These are phyloP conservation scores for Colletotrichum navitas DNA, from an alignment of 2,329 filamentous ascomycete genomes.

Conservation along the genomic window DNA sequence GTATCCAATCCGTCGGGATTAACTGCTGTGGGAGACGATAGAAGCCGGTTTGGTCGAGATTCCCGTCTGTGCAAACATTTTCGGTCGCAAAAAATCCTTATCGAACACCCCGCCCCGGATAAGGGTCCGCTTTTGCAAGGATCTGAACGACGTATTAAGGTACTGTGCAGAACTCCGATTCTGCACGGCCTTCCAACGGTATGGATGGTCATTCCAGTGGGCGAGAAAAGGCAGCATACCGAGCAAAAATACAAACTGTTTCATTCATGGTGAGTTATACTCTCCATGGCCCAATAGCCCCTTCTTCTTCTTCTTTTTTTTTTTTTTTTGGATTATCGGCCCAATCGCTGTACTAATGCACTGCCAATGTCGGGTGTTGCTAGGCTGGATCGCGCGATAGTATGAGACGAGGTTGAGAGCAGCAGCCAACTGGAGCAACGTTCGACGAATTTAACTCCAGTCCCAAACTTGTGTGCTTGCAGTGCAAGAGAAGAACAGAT, in stretches of 20 bases:
- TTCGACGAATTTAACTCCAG: too few relatives aligned
- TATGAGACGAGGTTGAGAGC: too few relatives aligned
- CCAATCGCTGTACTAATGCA: too few relatives aligned
- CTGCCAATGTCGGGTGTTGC: too few relatives aligned
- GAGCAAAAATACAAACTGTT: neutral
- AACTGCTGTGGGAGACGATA: constrained; percentile 38
- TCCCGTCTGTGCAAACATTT: constrained; percentile 38
- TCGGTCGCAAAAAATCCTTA: constrained; percentile 43
- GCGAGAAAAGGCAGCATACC: neutral
- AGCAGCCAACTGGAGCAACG: too few relatives aligned
- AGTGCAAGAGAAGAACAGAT: too few relatives aligned
- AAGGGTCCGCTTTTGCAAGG: constrained; percentile 29
- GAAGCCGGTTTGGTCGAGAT: constrained; percentile 23
- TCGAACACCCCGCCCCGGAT: constrained; percentile 42
- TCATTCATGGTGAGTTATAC: neutral
- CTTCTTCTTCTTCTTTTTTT: too few relatives aligned
- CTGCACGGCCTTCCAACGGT: neutral
- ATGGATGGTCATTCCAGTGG: neutral
- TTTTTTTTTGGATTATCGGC: too few relatives aligned
- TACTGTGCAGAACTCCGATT: neutral
- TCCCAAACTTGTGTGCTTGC: too few relatives aligned
- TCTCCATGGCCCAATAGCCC: too few relatives aligned
- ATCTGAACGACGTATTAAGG: neutral
- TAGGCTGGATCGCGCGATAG: too few relatives aligned
- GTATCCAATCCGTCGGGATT: constrained; percentile 38